phyloP scores from a whole-genome alignment of 1,284 basidiomycete genomes.

The Microbotryum intermedium region DNA sequence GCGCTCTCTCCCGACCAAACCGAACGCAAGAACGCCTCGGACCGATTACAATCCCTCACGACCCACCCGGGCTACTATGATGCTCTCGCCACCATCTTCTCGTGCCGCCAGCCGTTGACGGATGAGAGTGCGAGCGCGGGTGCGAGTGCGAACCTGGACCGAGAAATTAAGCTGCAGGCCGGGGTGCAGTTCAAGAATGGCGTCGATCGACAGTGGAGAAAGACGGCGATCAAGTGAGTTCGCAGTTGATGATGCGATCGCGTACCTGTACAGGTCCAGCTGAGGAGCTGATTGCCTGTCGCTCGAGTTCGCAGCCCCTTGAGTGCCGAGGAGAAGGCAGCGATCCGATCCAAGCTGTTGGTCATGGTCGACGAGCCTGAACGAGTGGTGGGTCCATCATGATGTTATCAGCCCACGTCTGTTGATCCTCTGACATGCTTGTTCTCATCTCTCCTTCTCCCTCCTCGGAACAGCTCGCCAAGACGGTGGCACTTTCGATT shows the following conservation, averaged over 20 bases:
- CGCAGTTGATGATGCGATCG: slow-evolving; percentile 12
- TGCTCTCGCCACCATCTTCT: slow-evolving; percentile 24
- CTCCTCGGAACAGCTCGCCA: slow-evolving; percentile 23
- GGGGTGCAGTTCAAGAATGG: slow-evolving; percentile 34
- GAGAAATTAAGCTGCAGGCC: slow-evolving; percentile 27
- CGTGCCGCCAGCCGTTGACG: slow-evolving; percentile 1
- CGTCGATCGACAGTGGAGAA: slow-evolving; percentile 33
- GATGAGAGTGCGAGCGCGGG: background rate
- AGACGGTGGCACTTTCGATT: slow-evolving; percentile 29
- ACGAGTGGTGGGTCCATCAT: slow-evolving; percentile 23
- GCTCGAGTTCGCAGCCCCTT: slow-evolving; percentile 13
- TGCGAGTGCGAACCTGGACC: background rate
- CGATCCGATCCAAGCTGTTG: slow-evolving; percentile 26
- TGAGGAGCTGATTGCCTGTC: slow-evolving; percentile 8
- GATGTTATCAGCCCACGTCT: too few species aligned
- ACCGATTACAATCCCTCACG: slow-evolving; percentile 20
- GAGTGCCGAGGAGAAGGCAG: slow-evolving; percentile 20
- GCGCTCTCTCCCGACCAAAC: slow-evolving; percentile 21
- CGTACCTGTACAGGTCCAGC: slow-evolving; percentile 19
- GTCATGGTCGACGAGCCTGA: slow-evolving; percentile 29
- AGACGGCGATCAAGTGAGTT: slow-evolving; percentile 20
- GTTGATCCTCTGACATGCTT: too few species aligned
- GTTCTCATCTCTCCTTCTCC: background rate
- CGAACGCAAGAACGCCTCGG: slow-evolving; percentile 11
- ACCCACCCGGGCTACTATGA: slow-evolving; percentile 25